Conservation (phyloP, 2,329 filamentous ascomycete species). For the Xylariaceae sp. region DNA sequence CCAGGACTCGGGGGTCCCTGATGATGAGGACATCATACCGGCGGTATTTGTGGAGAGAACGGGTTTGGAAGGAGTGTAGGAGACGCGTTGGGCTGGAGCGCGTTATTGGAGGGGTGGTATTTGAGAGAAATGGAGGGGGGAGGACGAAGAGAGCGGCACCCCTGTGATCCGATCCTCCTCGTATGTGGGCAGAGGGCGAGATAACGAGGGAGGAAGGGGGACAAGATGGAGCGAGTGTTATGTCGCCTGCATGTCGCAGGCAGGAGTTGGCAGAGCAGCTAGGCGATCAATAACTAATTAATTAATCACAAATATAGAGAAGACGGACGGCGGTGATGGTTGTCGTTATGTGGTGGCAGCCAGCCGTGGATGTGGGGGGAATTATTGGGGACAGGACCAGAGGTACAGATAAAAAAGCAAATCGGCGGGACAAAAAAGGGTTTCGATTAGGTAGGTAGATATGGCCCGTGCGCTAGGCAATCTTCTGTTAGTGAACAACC, state of each 20-base stretch:
- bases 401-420: no score
- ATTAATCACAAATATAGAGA: no score
- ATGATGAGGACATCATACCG: conserved; percentile 55
- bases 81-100: conserved; percentile 3
- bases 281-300: background rate
- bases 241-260: conserved; percentile 27
- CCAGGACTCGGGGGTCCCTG: conserved; percentile 77
- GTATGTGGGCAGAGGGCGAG: no score
- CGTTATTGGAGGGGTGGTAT: conserved; percentile 5
- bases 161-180: conserved; percentile 16
- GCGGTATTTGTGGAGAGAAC: background rate
- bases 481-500: no score
- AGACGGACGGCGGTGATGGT: background rate
- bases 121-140: conserved; percentile 1
- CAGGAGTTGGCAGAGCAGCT: background rate
- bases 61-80: background rate
- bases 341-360: background rate
- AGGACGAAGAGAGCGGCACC: conserved; percentile 8
- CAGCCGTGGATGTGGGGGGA: background rate
- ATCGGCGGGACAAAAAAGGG: no score
- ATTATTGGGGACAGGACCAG: background rate
- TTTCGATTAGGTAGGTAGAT: no score
- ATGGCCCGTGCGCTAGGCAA: no score
- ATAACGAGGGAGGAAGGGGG: no score
- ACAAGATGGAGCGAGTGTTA: conserved; percentile 16